Conservation (phyloP, 345 rosid species). For the Pistacia integerrima region DNA sequence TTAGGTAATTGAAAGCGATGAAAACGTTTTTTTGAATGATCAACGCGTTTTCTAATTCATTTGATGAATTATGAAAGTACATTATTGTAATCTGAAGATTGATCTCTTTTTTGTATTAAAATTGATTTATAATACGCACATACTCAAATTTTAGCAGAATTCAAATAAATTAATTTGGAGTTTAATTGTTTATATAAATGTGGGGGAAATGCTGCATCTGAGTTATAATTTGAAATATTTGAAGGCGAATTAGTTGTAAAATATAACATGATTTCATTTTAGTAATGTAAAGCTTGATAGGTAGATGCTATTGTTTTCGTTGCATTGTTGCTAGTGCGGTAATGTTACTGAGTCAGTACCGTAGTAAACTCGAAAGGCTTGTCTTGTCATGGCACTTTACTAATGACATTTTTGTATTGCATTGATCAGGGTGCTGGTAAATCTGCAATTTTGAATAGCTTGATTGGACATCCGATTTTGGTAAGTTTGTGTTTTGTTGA, state of each 20-base stretch:
- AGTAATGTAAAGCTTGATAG: background rate
- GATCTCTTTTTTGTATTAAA: too few relatives aligned
- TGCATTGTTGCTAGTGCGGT: background rate
- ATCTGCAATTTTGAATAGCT: constrained; percentile 91
- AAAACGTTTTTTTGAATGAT: background rate
- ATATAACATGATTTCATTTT: too few relatives aligned
- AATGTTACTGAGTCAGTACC: background rate
- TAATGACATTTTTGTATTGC: constrained; percentile 7
- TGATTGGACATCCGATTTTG: constrained; percentile 93
- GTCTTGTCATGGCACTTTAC: background rate
- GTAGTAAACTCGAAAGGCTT: too few relatives aligned
- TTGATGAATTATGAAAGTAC: too few relatives aligned
- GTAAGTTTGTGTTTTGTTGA: constrained; percentile 45
- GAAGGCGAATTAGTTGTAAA: background rate
- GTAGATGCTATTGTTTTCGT: background rate
- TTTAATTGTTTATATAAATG: too few relatives aligned
- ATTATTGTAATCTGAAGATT: too few relatives aligned
- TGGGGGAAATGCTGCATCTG: background rate
- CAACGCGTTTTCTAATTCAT: too few relatives aligned
- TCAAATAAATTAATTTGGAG: too few relatives aligned
- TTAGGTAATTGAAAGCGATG: background rate
- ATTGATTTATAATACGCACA: background rate
- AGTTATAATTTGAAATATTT: background rate
- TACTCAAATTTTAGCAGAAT: background rate
- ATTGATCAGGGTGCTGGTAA: constrained; percentile 93